These are phyloP conservation scores for Fusarium succisae DNA, from an alignment of 2,329 filamentous ascomycete genomes.

Conservation along the genomic window DNA sequence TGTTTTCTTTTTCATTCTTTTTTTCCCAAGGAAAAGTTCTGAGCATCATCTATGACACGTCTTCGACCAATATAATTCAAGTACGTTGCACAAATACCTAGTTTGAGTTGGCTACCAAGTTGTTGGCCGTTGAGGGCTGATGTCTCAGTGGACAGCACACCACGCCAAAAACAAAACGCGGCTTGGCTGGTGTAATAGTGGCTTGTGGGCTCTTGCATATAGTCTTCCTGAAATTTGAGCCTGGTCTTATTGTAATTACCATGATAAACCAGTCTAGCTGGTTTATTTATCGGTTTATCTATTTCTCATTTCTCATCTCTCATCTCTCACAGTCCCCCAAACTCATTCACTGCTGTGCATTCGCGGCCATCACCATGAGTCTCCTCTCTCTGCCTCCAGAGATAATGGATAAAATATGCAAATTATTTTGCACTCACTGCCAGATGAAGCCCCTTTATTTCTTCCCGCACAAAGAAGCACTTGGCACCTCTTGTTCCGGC, in stretches of 20 bases:
- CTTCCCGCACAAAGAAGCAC: background rate
- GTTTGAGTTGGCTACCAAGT: background rate
- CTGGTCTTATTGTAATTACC: background rate
- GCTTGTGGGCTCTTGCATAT: background rate
- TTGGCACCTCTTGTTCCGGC: rapidly evolving
- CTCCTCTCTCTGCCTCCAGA: background rate
- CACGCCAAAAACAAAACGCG: background rate
- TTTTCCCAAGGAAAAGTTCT: background rate
- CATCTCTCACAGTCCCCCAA: background rate
- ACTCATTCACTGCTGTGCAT: background rate
- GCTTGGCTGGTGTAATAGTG: background rate
- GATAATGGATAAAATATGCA: background rate
- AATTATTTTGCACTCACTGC: rapidly evolving
- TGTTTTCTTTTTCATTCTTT: background rate
- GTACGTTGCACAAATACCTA: background rate
- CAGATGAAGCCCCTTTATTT: rapidly evolving
- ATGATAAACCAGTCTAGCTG: too few species aligned
- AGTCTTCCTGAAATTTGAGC: background rate
- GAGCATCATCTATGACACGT: background rate
- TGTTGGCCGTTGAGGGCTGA: background rate
- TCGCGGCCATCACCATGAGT: background rate
- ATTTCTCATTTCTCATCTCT: background rate
- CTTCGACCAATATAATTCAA: background rate
- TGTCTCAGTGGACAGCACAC: background rate
- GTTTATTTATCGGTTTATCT: background rate